Percentiles rank a stretch among this genome's conserved stretches.
These are phyloP conservation scores for Cytospora chrysosperma DNA, from an alignment of 2,329 filamentous ascomycete genomes.

Conservation along the genomic window DNA sequence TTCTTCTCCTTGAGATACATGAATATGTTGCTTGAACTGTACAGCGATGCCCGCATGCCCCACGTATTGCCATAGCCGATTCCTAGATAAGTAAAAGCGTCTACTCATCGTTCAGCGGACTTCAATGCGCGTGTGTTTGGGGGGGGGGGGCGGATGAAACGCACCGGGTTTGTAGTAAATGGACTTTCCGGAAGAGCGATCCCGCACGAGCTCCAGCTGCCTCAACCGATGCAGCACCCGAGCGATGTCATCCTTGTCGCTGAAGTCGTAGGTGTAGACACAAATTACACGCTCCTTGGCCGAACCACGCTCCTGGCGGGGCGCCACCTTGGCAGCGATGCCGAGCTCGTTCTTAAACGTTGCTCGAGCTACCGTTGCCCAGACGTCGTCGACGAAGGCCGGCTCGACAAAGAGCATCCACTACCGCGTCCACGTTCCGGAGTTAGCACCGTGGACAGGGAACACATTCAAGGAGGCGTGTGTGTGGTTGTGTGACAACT, in stretches of 20 bases:
- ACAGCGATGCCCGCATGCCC: slow-evolving; percentile 59
- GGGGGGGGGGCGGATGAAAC: slow-evolving; percentile 27
- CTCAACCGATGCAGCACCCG: slow-evolving; percentile 64
- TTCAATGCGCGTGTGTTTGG: not conserved
- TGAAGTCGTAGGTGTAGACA: slow-evolving; percentile 76
- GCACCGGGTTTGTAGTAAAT: slow-evolving; percentile 79
- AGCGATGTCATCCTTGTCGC: slow-evolving; percentile 64
- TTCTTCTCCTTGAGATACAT: slow-evolving; percentile 24
- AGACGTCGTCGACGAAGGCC: slow-evolving; percentile 58
- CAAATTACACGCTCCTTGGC: slow-evolving; percentile 62
- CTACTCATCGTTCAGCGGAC: slow-evolving; percentile 37
- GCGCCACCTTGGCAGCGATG: slow-evolving; percentile 69
- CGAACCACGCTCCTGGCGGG: slow-evolving; percentile 46
- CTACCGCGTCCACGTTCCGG: slow-evolving; percentile 35
- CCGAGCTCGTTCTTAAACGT: slow-evolving; percentile 71
- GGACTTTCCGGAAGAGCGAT: slow-evolving; percentile 36
- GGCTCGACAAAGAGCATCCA: slow-evolving; percentile 71
- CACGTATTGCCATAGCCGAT: slow-evolving; percentile 61
- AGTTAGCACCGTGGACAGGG: slow-evolving; percentile 19
- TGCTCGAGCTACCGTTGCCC: slow-evolving; percentile 65
- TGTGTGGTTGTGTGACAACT: slow-evolving; percentile 12
- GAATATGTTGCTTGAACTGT: slow-evolving; percentile 47
- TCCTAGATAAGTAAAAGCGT: slow-evolving; percentile 67
- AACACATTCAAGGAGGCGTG: not conserved
- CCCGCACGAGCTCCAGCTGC: slow-evolving; percentile 58